Evolutionary conservation across 2,329 filamentous ascomycete genomes (phyloP), one percentile per base, ranked within the genome.

Genomic region (Pseudogymnoascus sp.): DNA sequence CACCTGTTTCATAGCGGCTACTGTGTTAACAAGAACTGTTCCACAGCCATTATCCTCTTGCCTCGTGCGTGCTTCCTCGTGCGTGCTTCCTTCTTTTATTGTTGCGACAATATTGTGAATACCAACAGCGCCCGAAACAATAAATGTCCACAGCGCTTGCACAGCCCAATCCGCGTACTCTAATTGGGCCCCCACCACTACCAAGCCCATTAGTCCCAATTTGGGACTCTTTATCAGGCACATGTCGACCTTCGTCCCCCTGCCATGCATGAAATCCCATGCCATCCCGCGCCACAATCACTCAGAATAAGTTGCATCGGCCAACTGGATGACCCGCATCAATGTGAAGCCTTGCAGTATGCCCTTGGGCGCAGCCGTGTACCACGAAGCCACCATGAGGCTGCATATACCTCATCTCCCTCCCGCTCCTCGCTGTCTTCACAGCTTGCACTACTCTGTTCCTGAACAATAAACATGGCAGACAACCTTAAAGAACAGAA

Each of bases 401-500:
- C 49, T 55, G 25, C 49, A 33, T 18, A 14, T 18, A n/a, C n/a
- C 16, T 55, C 28, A 12, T 55, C n/a, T 33, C 49, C 49, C 25
- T 33, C 49, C 49, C 28, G 28, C 9, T 33, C 33, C 49, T 28
- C 28, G 49, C n/a, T 33, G 1, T 18, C 49, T 18, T 9, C n/a
- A 3, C 45, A 18, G 25, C 45, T 33, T 52, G 25, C 25, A 18
- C 25, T 31, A 9, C 45, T 31, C 49, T n/a, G n/a, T 18, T 18
- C n/a, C 49, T 55, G 3, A 18, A 18, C 49, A 55, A 7, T 14
- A 55, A 55, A 6, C n/a, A 55, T 55, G 49, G 49, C 49, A 55
- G 49, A 28, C 16, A 55, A 33, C 28, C 45, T 33, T 31, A 55
- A 55, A 33, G 49, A 33, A 55, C 49, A 55, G n/a, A 55, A 55